These are phyloP conservation scores for Eucalyptus shirleyi DNA, from an alignment of 345 rosid species.

Conservation along the genomic window DNA sequence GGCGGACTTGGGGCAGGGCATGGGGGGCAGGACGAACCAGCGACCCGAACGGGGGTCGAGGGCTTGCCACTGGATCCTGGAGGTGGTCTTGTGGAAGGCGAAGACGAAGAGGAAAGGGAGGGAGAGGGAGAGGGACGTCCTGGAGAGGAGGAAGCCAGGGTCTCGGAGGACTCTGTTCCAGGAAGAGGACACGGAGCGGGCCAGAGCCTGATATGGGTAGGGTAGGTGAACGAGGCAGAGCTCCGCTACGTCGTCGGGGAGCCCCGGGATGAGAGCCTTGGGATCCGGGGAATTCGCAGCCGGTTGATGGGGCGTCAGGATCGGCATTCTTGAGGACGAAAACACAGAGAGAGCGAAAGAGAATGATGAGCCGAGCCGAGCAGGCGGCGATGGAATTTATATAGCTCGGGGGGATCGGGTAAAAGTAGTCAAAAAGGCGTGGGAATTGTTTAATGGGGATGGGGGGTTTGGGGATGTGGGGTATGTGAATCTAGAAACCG, in stretches of 20 bases:
- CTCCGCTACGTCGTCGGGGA: constrained; percentile 60
- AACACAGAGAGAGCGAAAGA: background rate
- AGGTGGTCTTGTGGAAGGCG: constrained; percentile 47
- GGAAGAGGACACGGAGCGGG: constrained; percentile 49
- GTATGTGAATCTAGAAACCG: background rate
- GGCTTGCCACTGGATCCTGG: constrained; percentile 63
- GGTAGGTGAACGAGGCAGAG: constrained; percentile 57
- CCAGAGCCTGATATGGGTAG: constrained; percentile 43
- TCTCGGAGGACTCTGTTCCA: constrained; percentile 49
- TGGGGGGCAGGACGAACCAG: constrained; percentile 54
- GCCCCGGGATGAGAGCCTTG: constrained; percentile 51
- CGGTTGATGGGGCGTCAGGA: background rate
- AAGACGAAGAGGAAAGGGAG: constrained; percentile 46
- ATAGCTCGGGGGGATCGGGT: background rate
- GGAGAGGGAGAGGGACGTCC: constrained; percentile 30
- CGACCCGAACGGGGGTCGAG: constrained; percentile 45
- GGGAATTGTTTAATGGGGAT: background rate
- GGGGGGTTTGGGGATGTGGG: background rate
- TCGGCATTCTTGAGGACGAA: background rate
- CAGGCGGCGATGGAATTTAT: background rate
- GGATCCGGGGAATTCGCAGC: background rate
- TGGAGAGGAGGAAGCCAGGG: constrained; percentile 28
- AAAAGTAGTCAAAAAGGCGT: background rate
- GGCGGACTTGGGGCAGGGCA: constrained; percentile 35
- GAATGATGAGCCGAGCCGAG: background rate